These are phyloP conservation scores for Balakata baccata DNA, from an alignment of 345 rosid genomes.

Conservation along the genomic window DNA sequence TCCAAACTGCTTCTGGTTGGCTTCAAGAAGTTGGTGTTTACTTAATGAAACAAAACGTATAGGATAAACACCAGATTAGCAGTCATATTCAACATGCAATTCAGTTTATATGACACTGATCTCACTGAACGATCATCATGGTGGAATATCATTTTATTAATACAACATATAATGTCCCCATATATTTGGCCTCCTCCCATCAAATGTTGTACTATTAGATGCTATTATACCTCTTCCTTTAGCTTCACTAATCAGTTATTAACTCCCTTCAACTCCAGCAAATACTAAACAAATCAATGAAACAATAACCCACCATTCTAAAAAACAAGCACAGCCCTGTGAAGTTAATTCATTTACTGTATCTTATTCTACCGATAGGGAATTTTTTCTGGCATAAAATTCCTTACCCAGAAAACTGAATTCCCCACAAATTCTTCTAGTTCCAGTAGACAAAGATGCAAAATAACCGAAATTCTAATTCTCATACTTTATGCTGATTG, in stretches of 20 bases:
- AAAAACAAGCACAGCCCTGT: background rate
- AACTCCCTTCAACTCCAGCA: background rate
- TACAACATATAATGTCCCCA: background rate
- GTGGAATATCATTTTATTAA: background rate
- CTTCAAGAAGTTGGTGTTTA: background rate
- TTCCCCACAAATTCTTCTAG: background rate
- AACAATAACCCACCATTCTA: background rate
- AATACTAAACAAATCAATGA: background rate
- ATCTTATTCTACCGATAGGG: background rate
- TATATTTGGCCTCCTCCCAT: background rate
- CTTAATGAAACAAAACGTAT: no score
- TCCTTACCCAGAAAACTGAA: constrained; percentile 2
- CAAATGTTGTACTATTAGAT: background rate
- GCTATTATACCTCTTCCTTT: background rate
- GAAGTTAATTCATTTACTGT: background rate
- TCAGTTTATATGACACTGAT: background rate
- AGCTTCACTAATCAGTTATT: background rate
- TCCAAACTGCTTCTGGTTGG: background rate
- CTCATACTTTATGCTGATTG: background rate
- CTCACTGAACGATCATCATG: background rate
- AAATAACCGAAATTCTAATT: background rate
- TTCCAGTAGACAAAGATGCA: background rate
- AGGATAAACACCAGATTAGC: no score
- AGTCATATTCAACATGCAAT: background rate
- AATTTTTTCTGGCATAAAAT: background rate